Evolutionary conservation across 768 basidiomycete species (phyloP).

Genomic region (Hydnomerulius pinastri): DNA sequence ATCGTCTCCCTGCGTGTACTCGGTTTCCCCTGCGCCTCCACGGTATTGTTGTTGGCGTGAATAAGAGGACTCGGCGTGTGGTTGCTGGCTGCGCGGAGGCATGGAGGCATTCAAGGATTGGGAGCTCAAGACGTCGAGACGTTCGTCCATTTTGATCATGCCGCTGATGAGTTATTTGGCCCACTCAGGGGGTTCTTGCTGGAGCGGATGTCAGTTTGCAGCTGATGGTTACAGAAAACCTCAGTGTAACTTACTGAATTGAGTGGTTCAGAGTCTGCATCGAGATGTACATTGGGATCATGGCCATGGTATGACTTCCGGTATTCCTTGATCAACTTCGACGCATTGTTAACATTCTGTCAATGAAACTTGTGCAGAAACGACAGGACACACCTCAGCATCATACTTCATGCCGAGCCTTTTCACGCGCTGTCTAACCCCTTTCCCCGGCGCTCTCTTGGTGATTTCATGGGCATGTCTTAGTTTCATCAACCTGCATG

Average conservation of each 20-base stretch:
- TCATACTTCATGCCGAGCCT: conserved; percentile 80
- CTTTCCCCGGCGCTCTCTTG: conserved; percentile 77
- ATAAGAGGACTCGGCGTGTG: conserved; percentile 33
- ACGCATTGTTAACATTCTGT: neutral
- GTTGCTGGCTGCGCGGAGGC: conserved; percentile 34
- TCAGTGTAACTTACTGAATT: conserved; percentile 30
- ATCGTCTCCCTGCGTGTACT: conserved; percentile 44
- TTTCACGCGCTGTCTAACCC: conserved; percentile 75
- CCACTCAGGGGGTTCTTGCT: conserved; percentile 72
- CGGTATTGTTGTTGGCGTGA: conserved; percentile 35
- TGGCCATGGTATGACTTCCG: conserved; percentile 66
- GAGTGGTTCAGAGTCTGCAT: conserved; percentile 38
- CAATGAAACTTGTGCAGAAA: neutral
- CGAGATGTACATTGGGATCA: conserved; percentile 60
- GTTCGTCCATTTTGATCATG: conserved; percentile 70
- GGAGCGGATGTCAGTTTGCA: conserved; percentile 7
- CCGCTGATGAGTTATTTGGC: conserved; percentile 74
- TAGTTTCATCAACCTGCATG: too few relatives aligned
- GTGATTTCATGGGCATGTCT: conserved; percentile 72
- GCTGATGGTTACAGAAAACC: neutral
- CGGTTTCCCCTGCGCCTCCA: conserved; percentile 29
- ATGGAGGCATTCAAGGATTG: conserved; percentile 33
- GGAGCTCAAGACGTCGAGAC: conserved; percentile 61
- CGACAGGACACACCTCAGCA: conserved; percentile 52
- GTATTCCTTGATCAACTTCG: conserved; percentile 69